Evolutionary conservation across 371 early-diverging fungal species (phyloP).

Genomic region (Syncephalastrum sp.): DNA sequence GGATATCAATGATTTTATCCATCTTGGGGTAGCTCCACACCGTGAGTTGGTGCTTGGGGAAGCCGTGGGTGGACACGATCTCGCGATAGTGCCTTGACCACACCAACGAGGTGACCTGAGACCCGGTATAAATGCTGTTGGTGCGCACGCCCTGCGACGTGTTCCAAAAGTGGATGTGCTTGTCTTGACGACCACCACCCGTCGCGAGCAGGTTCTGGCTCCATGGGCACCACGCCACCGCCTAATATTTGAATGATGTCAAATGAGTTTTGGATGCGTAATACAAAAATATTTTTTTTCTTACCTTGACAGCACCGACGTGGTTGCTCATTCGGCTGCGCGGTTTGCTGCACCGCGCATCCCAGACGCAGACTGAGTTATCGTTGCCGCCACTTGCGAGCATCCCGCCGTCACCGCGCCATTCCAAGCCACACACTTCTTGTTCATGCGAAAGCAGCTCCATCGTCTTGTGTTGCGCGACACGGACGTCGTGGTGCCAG

Average conservation of each 20-base stretch:
- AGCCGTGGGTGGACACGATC: conserved; percentile 94
- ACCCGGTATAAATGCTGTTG: conserved; percentile 76
- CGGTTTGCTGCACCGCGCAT: conserved; percentile 68
- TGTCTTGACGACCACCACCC: conserved; percentile 96
- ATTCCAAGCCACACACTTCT: conserved; percentile 95
- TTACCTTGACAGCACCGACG: conserved; percentile 87
- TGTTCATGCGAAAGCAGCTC: conserved; percentile 70
- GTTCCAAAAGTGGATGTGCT: conserved; percentile 96
- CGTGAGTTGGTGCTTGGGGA: conserved; percentile 81
- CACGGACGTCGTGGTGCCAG: conserved; percentile 92
- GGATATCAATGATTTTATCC: conserved; percentile 73
- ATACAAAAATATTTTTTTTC: conserved; percentile 1
- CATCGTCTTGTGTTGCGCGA: conserved; percentile 70
- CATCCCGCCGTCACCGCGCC: conserved; percentile 83
- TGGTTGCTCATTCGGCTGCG: conserved; percentile 76
- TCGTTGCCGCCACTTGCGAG: conserved; percentile 99
- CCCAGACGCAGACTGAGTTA: conserved; percentile 94
- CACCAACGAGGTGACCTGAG: conserved; percentile 93
- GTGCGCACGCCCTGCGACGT: conserved; percentile 66
- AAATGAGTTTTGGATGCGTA: conserved; percentile 16
- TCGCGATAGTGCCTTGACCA: conserved; percentile 95
- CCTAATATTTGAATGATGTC: conserved; percentile 47
- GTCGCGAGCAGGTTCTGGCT: conserved; percentile 87
- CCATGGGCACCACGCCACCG: conserved; percentile 99
- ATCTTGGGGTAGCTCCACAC: conserved; percentile 92